phyloP scores from a whole-genome alignment of 1,284 basidiomycete species.

The Inonotus hispidus region DNA sequence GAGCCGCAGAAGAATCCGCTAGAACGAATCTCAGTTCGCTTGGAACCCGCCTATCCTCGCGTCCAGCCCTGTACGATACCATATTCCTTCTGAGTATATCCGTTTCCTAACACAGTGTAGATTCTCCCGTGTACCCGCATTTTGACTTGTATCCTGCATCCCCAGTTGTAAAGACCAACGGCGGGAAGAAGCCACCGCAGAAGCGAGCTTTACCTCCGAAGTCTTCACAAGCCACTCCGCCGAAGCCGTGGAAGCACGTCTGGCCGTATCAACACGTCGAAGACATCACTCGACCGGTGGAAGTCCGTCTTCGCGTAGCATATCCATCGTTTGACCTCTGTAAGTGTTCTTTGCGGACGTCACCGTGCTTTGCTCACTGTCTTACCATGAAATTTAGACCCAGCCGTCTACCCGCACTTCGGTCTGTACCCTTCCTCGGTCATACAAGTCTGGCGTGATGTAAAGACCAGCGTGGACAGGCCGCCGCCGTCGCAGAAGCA shows the following conservation, averaged over 20 bases:
- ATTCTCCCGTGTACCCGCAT: constrained; percentile 18
- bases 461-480: neutral
- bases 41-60: constrained; percentile 9
- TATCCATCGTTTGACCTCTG: constrained; percentile 14
- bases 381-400: constrained; percentile 23
- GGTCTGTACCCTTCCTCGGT: constrained; percentile 24
- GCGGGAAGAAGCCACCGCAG: neutral
- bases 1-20: constrained; percentile 1
- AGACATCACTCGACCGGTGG: neutral
- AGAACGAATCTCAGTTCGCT: neutral
- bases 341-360: constrained; percentile 3
- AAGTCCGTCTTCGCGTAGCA: neutral
- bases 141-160: constrained; percentile 22
- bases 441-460: neutral
- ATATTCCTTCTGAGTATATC: neutral
- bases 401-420: constrained; percentile 26
- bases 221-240: neutral
- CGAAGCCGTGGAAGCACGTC: constrained; percentile 23
- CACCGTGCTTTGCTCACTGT: too few relatives aligned
- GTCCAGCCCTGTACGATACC: constrained; percentile 3
- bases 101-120: neutral
- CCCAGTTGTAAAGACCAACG: neutral
- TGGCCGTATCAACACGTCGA: constrained; percentile 2
- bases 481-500: neutral
- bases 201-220: neutral